Evolutionary conservation across 352 stramenopile species (phyloP).

Genomic region (Phytophthora chlamydospora): DNA sequence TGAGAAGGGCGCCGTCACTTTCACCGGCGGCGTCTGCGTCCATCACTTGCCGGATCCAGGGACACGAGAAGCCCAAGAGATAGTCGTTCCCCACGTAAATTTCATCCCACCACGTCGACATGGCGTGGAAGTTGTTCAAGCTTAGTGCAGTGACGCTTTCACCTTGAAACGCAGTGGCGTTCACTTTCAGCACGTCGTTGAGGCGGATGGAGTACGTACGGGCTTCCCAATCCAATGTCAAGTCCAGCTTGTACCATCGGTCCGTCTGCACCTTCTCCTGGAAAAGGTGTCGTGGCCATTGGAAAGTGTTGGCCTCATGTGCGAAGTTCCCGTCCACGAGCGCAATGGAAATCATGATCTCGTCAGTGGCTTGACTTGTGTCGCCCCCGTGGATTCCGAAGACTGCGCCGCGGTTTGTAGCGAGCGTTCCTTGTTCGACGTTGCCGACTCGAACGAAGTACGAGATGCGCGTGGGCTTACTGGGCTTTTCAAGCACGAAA

Average conservation of each 20-base stretch:
- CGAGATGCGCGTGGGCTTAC: constrained; percentile 64
- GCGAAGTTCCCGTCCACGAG: constrained; percentile 70
- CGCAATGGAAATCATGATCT: constrained; percentile 71
- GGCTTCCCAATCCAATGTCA: constrained; percentile 88
- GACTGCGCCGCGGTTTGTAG: constrained; percentile 61
- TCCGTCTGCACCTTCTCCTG: constrained; percentile 61
- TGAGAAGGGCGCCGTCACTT: constrained; percentile 43
- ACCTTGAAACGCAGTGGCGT: constrained; percentile 56
- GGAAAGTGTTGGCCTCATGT: constrained; percentile 77
- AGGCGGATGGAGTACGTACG: constrained; percentile 89
- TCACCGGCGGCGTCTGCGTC: constrained; percentile 17
- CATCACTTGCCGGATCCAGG: constrained; percentile 32
- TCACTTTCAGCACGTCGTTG: constrained; percentile 90
- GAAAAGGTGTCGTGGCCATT: constrained; percentile 55
- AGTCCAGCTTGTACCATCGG: constrained; percentile 96
- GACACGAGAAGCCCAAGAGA: constrained; percentile 92
- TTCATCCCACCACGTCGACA: constrained; percentile 95
- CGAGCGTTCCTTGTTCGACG: constrained; percentile 45
- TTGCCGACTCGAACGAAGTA: constrained; percentile 78
- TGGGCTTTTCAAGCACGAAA: constrained; percentile 35
- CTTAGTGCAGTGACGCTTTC: constrained; percentile 60
- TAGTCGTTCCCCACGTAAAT: constrained; percentile 94
- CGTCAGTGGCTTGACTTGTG: constrained; percentile 34
- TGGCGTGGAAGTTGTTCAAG: constrained; percentile 82
- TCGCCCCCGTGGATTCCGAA: constrained; percentile 56